Base-by-base conservation (phyloP, 768 basidiomycete species). In the Brasilioporus rufonigricans region DNA sequence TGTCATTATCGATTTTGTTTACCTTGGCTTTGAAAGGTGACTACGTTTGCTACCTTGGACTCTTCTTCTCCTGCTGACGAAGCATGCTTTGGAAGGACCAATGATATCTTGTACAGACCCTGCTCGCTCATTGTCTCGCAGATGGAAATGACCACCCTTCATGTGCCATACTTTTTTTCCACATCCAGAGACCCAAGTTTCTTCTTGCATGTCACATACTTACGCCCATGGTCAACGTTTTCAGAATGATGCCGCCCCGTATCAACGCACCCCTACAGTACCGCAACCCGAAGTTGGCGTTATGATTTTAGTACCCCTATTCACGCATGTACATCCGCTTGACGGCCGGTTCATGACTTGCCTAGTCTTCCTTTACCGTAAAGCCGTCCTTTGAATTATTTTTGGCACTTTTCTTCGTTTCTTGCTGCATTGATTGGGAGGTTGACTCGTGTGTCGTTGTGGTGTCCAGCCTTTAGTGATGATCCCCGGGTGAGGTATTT, bases 121-220 rank as follows among this genome's bases (percentile, higher is more conserved):
- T 55, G 3, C 52, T 27, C 31, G 14, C 14, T 40, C 27, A 26
- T 14, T 41, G n/a, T 21, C 44, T 33, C 36, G 32, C 31, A 10
- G 16, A 23, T 18, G 35, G 36, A 33, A 24, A 38, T 7, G 26
- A 13, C 13, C 33, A 31, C 1, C n/a, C 26, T 36, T 51, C 26
- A 24, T 36, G 41, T 53, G 2, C 26, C 33, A 53, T 50, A 50
- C 21, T n/a, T 35, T 19, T 53, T 33, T n/a, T 39, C 1, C 13
- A 18, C 26, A 14, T 38, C 29, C 33, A 4, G 13, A 43, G 23
- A 26, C 26, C 6, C 19, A 21, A 32, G 14, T 35, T 36, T 50
- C 6, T 36, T 38, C 13, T 35, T 46, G 23, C 56, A 10, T 58
- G 49, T 46, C 26, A n/a, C 48, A 59, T 58, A 21, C 47, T 58